Evolutionary conservation across 1,284 basidiomycete genomes (phyloP).

Genomic region (Athelia sp.): DNA sequence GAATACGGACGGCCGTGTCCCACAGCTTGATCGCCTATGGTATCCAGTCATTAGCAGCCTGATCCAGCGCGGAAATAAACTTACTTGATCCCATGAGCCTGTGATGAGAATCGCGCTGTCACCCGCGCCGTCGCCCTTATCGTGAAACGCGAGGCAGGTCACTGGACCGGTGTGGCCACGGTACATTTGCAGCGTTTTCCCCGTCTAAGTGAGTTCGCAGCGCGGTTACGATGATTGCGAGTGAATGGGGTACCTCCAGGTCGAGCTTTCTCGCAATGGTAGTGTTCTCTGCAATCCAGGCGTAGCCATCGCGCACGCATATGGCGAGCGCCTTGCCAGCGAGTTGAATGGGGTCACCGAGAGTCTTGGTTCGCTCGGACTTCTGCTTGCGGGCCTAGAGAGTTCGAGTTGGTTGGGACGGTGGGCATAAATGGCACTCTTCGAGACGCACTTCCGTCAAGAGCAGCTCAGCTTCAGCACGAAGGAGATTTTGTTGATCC

Average conservation of each 20-base stretch:
- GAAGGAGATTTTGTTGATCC: constrained; percentile 27
- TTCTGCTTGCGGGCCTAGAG: constrained; percentile 66
- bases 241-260: constrained; percentile 52
- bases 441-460: constrained; percentile 52
- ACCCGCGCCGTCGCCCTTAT: constrained; percentile 27
- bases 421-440: constrained; percentile 2
- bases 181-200: constrained; percentile 70
- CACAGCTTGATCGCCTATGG: constrained; percentile 76
- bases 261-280: constrained; percentile 69
- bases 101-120: constrained; percentile 61
- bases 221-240: constrained; percentile 7
- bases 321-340: constrained; percentile 72
- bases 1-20: constrained; percentile 60
- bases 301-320: constrained; percentile 55
- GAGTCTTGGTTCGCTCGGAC: constrained; percentile 60
- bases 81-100: constrained; percentile 87
- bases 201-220: constrained; percentile 47
- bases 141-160: constrained; percentile 70
- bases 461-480: constrained; percentile 71
- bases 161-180: constrained; percentile 85
- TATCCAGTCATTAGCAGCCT: constrained; percentile 3
- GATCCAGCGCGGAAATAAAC: constrained; percentile 7
- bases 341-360: constrained; percentile 77
- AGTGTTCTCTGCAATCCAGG: constrained; percentile 86
- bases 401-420: constrained; percentile 5